Evolutionary conservation across 305 asterid species (phyloP).

Genomic region (Ajuga reptans): DNA sequence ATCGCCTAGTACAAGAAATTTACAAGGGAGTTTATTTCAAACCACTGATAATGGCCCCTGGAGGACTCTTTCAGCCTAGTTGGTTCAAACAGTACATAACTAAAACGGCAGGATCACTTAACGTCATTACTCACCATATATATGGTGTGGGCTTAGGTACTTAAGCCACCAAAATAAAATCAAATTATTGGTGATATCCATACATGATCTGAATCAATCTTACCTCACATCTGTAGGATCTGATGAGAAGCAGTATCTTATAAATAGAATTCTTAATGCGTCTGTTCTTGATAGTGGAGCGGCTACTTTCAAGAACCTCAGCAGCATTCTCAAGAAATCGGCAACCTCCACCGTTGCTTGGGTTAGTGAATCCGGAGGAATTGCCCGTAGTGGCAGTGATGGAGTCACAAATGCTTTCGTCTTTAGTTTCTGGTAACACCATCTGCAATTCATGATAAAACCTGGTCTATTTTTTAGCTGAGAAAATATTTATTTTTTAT

Average conservation of each 20-base stretch:
- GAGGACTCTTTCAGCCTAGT: slow-evolving; percentile 13
- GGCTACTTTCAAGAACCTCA: slow-evolving; percentile 27
- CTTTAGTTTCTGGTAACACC: slow-evolving; percentile 49
- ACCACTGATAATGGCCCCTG: slow-evolving; percentile 22
- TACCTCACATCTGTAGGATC: slow-evolving; percentile 25
- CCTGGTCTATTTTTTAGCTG: neutral
- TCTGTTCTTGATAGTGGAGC: slow-evolving; percentile 45
- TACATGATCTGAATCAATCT: too few species aligned
- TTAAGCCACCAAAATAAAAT: neutral
- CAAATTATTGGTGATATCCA: neutral
- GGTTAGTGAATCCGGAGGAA: slow-evolving; percentile 68
- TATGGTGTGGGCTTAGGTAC: slow-evolving; percentile 24
- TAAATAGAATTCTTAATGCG: slow-evolving; percentile 44
- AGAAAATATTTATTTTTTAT: neutral
- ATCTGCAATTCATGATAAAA: neutral
- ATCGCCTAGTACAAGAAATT: neutral
- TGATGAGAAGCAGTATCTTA: slow-evolving; percentile 38
- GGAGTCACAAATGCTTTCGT: slow-evolving; percentile 51
- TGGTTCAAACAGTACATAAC: slow-evolving; percentile 22
- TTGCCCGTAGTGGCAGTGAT: slow-evolving; percentile 45
- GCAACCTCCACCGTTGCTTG: slow-evolving; percentile 38
- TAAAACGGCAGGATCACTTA: neutral
- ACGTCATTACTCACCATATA: slow-evolving; percentile 17
- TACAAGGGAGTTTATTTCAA: neutral
- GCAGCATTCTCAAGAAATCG: slow-evolving; percentile 27